Evolutionary conservation across 2,329 filamentous ascomycete species (phyloP), one percentile per base, ranked within the genome.

Genomic region (Onygenales sp.): DNA sequence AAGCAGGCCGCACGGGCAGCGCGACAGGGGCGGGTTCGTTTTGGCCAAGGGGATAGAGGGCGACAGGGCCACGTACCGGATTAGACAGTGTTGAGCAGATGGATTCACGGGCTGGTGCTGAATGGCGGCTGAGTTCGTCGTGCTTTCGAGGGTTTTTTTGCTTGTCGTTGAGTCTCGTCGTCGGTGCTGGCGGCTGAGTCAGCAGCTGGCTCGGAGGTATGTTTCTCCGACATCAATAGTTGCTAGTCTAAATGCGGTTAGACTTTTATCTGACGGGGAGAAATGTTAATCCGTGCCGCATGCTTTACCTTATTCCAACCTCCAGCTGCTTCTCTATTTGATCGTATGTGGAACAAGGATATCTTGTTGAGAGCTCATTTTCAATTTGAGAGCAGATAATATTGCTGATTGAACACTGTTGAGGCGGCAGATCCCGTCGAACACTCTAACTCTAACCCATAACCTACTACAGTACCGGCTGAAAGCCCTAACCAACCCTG

Each of bases 81-180:
- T 11, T 7, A 40, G 11, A 49, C 40, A 32, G 17, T 13, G 17
- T 32, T 49, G 47, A 49, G 47, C 36, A 49, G 47, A 49, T 39
- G 21, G 21, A 39, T 31, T 42, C 34, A 17, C 39, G 21, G 14
- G 7, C 10, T n/a, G 31, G 14, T 32, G 47, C 47, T 40, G 36
- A 49, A 49, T 39, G 47, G 47, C 47, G 39, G 47, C 36, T 40
- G 47, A 37, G 39, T 31, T 13, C n/a, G 31, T 49, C 47, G 47
- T 49, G 47, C 47, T 27, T 13, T 49, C 47, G 13, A 49, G 36
- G 14, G 36, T 32, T 49, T 49, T 48, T 49, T 49, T 49, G 47
- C 47, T 31, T 17, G 36, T 49, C 36, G 36, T 32, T 31, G 33
- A n/a, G 45, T 49, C 47, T 49, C 36, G 10, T 27, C 36, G n/a